Base-by-base conservation (phyloP, 768 basidiomycete species). In the Termitomyces sp. region DNA sequence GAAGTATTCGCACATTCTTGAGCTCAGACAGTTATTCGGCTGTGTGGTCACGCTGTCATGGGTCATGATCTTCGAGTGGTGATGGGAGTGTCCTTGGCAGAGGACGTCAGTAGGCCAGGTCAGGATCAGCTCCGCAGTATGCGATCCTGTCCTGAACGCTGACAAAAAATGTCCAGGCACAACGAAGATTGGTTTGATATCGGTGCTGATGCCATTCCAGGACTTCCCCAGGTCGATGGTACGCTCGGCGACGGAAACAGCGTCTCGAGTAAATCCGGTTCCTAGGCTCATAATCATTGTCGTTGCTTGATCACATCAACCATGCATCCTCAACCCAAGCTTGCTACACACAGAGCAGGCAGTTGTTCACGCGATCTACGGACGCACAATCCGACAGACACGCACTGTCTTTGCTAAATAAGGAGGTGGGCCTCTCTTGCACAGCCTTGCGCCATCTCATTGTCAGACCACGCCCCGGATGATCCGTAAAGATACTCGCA, bases 391-490 rank as follows among this genome's bases (percentile, higher is more conserved):
- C 56, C 59, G 62, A 49, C 56, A 51, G 23, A 36, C 38, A 50
- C 56, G 57, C 56, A 58, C 38, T 47, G 30, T 55, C 13, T 58
- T 38, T 43, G 20, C 23, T 40, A 26, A 59, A 54, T 23, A 35
- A 44, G 51, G 23, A 28, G 23, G 23, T 46, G 44, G 14, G 44
- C 44, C 12, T 23, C 46, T 20, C 59, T 50, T 44, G 62, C 62
- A 63, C 59, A 63, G 62, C 62, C 62, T 57, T 63, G 47, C 38
- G 38, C 41, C 56, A 56, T 44, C 56, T 63, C 52, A 57, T 57
- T 49, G 40, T 54, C 41, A 40, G 46, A 38, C 26, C 23, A 46
- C 35, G 32, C 41, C 58, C 50, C 41, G 41, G 48, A 59, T 60
- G 62, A 57, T 60, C 62, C 62, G 56, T 44, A 51, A 6, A 23